Base-by-base conservation (phyloP, 2,329 filamentous ascomycete genomes). In the Colletotrichum acutatum region DNA sequence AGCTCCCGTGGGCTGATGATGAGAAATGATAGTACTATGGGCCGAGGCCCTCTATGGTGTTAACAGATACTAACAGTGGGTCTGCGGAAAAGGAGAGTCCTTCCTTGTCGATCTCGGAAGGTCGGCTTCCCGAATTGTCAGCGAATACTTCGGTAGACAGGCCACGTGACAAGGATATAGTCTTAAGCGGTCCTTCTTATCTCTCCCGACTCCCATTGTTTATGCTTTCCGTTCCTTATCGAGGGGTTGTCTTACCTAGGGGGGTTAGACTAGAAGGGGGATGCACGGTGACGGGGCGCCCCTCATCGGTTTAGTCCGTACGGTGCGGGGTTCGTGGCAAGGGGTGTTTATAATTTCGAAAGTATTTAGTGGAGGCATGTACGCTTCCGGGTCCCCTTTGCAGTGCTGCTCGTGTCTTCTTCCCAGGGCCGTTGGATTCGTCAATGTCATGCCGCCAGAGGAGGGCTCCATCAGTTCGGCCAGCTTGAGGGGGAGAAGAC, bases 401-500 rank as follows among this genome's bases (percentile, higher is more conserved):
- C 49, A 46, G n/a, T 64, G 66, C 53, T 53, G 58, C 61, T 67
- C 22, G 34, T 70, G 66, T 72, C 37, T 57, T 65, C 32, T 62
- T 42, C 58, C 42, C 19, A 49, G 42, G 69, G 69, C 62, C 22
- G 49, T 53, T 65, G 59, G 69, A 72, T 46, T 26, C 66, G 64
- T 57, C 57, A 74, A 54, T 66, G 58, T 57, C 74, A 82, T 81
- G 82, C 78, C 79, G 68, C 79, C 79, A 73, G 82, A 82, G 56
- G 81, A 81, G 70, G 70, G 70, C 24, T 19, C 49, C 37, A 77
- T 66, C 67, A 76, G 58, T 65, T 66, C 74, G 22, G 66, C 71
- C 68, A 72, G 74, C 53, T 73, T 76, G 75, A 81, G 82, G 22
- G 83, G 82, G 56, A 79, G 83, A 77, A 77, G 82, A 74, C 78